Conservation (phyloP, 495 filamentous ascomycete genomes). For the Monascus purpureus region DNA sequence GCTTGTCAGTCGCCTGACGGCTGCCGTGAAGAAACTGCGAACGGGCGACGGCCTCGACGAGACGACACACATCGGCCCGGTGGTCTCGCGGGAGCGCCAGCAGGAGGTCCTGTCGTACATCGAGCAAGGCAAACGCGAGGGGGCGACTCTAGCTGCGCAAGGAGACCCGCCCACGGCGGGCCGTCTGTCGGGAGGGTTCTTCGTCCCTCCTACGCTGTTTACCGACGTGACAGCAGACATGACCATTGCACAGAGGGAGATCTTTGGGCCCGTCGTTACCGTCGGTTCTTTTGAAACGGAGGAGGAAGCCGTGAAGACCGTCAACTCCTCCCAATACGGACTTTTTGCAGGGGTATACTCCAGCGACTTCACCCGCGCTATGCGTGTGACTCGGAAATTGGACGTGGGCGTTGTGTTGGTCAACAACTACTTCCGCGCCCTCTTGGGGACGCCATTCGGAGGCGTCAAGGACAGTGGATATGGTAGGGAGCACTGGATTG, state of each 20-base stretch:
- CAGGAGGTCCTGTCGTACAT: too few species aligned
- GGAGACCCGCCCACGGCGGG: too few species aligned
- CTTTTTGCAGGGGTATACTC: slow-evolving; percentile 7
- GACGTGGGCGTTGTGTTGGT: slow-evolving; percentile 11
- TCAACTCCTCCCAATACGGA: slow-evolving; percentile 37
- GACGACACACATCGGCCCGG: slow-evolving; percentile 73
- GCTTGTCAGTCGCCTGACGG: slow-evolving; percentile 62
- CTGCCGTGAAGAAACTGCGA: slow-evolving; percentile 70
- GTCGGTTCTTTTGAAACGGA: slow-evolving; percentile 39
- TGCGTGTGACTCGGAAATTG: slow-evolving; percentile 6
- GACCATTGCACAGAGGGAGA: slow-evolving; percentile 39
- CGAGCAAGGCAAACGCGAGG: too few species aligned
- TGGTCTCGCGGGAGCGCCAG: slow-evolving; percentile 69
- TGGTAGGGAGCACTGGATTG: slow-evolving; percentile 7
- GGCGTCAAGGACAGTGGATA: slow-evolving; percentile 10
- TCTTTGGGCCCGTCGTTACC: slow-evolving; percentile 38
- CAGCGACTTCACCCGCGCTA: slow-evolving; percentile 6
- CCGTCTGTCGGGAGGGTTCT: too few species aligned
- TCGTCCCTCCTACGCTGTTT: too few species aligned
- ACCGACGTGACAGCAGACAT: too few species aligned
- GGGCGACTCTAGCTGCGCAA: too few species aligned
- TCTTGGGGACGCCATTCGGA: slow-evolving; percentile 11
- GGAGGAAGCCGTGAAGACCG: slow-evolving; percentile 33
- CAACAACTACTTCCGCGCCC: slow-evolving; percentile 8
- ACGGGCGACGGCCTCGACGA: slow-evolving; percentile 74